Conservation (phyloP, 2,329 filamentous ascomycete species). For the Talaromyces sp. region DNA sequence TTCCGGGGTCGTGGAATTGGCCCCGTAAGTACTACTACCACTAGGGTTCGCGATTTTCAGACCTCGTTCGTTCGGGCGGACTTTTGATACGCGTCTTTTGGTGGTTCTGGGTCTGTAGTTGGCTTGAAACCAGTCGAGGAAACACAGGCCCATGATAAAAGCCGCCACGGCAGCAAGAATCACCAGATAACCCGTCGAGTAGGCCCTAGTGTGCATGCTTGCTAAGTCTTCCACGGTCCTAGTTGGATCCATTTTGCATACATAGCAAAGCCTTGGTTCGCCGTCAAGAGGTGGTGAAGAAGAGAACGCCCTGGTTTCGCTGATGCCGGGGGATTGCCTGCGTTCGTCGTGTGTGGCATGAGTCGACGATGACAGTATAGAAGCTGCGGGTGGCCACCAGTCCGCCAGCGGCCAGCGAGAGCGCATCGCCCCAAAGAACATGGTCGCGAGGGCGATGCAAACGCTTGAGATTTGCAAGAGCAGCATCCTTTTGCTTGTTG, state of each 20-base stretch:
- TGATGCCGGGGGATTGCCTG: neutral
- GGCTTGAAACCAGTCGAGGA: neutral
- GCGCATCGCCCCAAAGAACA: neutral
- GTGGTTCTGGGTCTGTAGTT: neutral
- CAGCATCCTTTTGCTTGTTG: neutral
- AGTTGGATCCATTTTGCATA: neutral
- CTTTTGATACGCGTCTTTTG: neutral
- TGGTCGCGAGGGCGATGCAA: neutral
- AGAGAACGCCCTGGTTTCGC: neutral
- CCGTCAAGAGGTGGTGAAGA: neutral
- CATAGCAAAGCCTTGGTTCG: neutral
- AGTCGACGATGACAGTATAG: neutral
- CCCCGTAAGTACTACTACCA: neutral
- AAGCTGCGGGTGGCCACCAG: neutral
- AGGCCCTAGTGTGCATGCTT: neutral
- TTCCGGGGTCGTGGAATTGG: neutral
- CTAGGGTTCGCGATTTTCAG: neutral
- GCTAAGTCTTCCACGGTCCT: neutral
- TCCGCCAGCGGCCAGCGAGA: neutral
- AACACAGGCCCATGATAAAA: neutral
- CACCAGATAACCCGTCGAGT: neutral
- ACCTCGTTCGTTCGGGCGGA: neutral
- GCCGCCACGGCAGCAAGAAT: neutral
- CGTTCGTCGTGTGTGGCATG: neutral
- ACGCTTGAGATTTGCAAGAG: neutral